Conservation (phyloP, 2,329 filamentous ascomycete species). For the Berkeleyomyces basicola region DNA sequence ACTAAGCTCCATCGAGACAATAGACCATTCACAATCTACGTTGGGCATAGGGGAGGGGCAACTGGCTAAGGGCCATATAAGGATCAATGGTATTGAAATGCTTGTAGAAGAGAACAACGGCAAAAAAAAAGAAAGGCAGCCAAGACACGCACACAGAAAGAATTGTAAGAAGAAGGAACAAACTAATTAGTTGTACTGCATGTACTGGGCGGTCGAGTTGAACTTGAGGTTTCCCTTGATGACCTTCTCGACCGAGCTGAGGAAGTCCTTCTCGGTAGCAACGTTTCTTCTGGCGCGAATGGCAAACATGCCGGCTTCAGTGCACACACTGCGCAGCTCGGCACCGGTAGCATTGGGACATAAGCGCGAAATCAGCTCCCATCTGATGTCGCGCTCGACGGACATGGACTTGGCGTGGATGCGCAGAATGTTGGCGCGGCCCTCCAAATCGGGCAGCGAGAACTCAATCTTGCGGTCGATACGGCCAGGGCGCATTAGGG, state of each 20-base stretch:
- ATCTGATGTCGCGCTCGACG: constrained; percentile 94
- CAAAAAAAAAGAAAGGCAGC: background rate
- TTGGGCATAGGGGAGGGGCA: too few relatives aligned
- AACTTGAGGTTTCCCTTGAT: constrained; percentile 99
- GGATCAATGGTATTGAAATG: constrained; percentile 2
- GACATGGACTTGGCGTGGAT: constrained; percentile 99
- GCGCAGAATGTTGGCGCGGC: constrained; percentile 88
- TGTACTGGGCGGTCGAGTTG: constrained; percentile 94
- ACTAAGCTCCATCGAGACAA: too few relatives aligned
- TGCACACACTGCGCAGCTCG: constrained; percentile 89
- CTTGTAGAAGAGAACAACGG: background rate
- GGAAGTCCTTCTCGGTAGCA: constrained; percentile 95
- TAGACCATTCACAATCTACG: too few relatives aligned
- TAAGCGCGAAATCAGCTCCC: constrained; percentile 93
- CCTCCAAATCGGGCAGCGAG: constrained; percentile 89
- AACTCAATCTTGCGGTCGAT: constrained; percentile 99
- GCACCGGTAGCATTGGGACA: constrained; percentile 97
- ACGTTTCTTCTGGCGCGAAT: constrained; percentile 92
- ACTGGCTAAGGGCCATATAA: background rate
- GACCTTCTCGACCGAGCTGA: constrained; percentile 96
- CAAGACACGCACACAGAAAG: background rate
- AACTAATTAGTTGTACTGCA: constrained; percentile 79
- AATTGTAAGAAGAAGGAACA: constrained; percentile 1
- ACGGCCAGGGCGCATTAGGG: constrained; percentile 88
- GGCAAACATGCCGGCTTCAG: constrained; percentile 96